A percentile compares a stretch with the other conserved stretches of the same genome.
Conservation (phyloP, 108 stramenopile species). For the Aurantiochytrium sp. region DNA sequence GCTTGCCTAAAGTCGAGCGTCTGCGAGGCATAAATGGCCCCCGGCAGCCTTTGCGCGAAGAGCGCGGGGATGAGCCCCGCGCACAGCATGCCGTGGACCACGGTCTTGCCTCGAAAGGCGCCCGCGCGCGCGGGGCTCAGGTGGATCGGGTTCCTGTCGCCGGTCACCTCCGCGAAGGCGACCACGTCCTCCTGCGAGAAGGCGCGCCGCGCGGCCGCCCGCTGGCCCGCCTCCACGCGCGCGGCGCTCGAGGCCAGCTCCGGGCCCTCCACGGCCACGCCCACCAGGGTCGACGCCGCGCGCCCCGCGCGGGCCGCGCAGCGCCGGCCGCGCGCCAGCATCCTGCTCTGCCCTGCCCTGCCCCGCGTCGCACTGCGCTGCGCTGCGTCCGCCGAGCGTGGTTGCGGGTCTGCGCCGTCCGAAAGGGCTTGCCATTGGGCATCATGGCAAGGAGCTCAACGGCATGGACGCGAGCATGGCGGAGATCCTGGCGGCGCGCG, state of each 20-base stretch:
- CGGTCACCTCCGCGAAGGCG: neutral
- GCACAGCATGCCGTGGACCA: neutral
- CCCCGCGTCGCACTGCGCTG: too few species aligned
- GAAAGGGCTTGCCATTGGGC: too few species aligned
- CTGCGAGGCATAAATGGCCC: neutral
- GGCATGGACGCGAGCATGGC: too few species aligned
- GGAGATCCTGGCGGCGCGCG: too few species aligned
- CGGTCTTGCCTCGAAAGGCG: neutral
- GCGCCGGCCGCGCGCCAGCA: too few species aligned
- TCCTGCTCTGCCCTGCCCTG: too few species aligned
- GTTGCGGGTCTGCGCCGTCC: too few species aligned
- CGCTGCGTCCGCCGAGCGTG: too few species aligned
- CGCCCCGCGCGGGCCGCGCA: neutral
- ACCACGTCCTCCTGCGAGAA: neutral
- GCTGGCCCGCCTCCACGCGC: neutral
- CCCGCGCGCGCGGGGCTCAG: neutral
- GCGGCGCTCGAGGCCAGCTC: neutral
- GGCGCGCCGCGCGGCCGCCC: neutral
- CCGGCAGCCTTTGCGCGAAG: neutral
- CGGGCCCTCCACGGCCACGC: neutral
- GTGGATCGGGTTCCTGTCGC: neutral
- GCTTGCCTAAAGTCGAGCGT: neutral
- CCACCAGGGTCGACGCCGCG: neutral
- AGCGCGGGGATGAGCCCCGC: conserved; percentile 16
- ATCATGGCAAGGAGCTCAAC: too few species aligned